phyloP scores from a whole-genome alignment of 441 rosid genomes.

The Populus hybrid region DNA sequence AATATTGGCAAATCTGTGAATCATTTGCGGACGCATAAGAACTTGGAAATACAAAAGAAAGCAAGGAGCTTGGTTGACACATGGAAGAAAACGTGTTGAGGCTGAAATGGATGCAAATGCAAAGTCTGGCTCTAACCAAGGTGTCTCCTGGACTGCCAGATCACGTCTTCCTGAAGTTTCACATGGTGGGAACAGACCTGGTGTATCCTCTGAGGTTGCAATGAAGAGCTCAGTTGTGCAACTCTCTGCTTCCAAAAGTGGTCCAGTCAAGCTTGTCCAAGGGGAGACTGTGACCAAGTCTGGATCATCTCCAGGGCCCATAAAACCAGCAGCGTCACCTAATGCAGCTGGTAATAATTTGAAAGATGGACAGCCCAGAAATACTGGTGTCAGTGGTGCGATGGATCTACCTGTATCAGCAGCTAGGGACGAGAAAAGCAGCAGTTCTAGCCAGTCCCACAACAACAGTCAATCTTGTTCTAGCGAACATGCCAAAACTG shows the following conservation, averaged over 20 bases:
- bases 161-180: too few relatives aligned
- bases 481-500: slow-evolving; percentile 58
- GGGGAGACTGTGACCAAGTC: slow-evolving; percentile 50
- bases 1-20: too few relatives aligned
- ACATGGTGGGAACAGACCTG: slow-evolving; percentile 37
- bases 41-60: too few relatives aligned
- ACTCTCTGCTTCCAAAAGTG: slow-evolving; percentile 55
- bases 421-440: slow-evolving; percentile 61
- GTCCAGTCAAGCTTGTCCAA: slow-evolving; percentile 47
- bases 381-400: slow-evolving; percentile 31
- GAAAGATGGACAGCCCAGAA: slow-evolving; percentile 49
- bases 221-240: slow-evolving; percentile 56
- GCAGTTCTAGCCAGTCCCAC: slow-evolving; percentile 76
- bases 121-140: too few relatives aligned
- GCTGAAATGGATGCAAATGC: too few relatives aligned
- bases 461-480: slow-evolving; percentile 73
- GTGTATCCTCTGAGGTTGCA: slow-evolving; percentile 67
- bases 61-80: too few relatives aligned
- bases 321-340: slow-evolving; percentile 50
- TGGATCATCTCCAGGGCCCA: slow-evolving; percentile 50
- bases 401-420: slow-evolving; percentile 40
- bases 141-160: too few relatives aligned
- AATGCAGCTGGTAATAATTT: slow-evolving; percentile 33
- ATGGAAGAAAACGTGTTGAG: too few relatives aligned
- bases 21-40: too few relatives aligned